Percentiles rank a stretch among this genome's conserved stretches.
Evolutionary conservation across 1,284 basidiomycete genomes (phyloP).

Genomic region (Ganoderma lingzhi): DNA sequence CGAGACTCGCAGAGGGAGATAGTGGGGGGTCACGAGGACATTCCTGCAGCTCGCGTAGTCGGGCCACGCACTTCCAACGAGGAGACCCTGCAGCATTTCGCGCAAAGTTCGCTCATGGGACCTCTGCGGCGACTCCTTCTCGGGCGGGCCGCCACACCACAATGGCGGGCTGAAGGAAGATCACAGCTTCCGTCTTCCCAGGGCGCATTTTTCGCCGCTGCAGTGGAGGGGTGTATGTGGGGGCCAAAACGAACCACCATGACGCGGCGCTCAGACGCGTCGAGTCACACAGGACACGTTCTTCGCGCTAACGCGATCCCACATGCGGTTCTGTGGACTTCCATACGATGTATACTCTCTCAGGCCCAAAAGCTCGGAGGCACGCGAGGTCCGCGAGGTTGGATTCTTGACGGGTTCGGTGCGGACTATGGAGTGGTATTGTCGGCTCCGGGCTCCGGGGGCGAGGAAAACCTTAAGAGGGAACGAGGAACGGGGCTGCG

Average conservation of each 20-base stretch:
- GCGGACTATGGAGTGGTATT: background rate
- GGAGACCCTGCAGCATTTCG: slow-evolving; percentile 3
- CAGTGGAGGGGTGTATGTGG: background rate
- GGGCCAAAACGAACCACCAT: background rate
- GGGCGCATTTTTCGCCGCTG: background rate
- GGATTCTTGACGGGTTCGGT: background rate
- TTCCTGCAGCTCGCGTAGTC: background rate
- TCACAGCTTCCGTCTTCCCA: background rate
- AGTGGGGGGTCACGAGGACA: background rate
- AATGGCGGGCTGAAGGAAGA: background rate
- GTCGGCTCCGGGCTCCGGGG: background rate
- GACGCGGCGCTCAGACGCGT: background rate
- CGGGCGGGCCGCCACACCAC: slow-evolving; percentile 1
- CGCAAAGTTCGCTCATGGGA: background rate
- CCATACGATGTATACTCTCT: background rate
- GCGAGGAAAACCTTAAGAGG: background rate
- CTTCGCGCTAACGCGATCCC: background rate
- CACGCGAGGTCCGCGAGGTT: background rate
- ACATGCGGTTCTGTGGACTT: slow-evolving; percentile 1
- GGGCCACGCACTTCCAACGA: slow-evolving; percentile 2
- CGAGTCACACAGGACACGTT: background rate
- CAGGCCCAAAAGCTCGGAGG: background rate
- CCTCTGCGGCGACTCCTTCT: background rate
- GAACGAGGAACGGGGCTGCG: background rate
- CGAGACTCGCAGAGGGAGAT: background rate